These are phyloP conservation scores for Lotmaria passim DNA, from an alignment of 208 protist genomes.

Conservation along the genomic window DNA sequence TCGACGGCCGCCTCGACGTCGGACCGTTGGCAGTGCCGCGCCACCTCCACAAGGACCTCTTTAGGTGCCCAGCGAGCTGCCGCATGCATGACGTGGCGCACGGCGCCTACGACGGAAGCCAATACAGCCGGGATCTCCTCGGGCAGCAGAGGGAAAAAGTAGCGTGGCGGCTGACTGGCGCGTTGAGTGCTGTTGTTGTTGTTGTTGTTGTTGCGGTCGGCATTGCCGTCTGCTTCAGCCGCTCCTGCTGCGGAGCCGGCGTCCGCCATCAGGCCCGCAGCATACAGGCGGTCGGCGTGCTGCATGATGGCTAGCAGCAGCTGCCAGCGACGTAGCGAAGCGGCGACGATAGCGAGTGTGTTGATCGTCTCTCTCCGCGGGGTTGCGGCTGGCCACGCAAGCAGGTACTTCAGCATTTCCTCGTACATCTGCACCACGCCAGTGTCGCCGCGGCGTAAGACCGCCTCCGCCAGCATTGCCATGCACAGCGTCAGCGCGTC, in stretches of 20 bases:
- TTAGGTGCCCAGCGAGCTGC: constrained; percentile 49
- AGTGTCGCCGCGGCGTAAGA: constrained; percentile 24
- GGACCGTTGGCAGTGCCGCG: constrained; percentile 50
- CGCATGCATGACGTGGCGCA: constrained; percentile 75
- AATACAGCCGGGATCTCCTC: constrained; percentile 66
- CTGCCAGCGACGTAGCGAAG: constrained; percentile 54
- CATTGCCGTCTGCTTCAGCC: no score
- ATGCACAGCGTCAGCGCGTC: constrained; percentile 58
- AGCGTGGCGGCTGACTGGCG: constrained; percentile 23
- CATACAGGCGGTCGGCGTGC: constrained; percentile 40
- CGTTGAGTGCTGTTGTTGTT: neutral
- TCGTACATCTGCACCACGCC: constrained; percentile 31
- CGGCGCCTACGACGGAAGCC: constrained; percentile 42
- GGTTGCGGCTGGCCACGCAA: constrained; percentile 44
- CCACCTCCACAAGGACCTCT: constrained; percentile 59
- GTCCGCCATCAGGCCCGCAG: constrained; percentile 10
- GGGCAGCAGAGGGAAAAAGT: constrained; percentile 55
- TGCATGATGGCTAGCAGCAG: constrained; percentile 55
- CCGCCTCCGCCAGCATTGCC: constrained; percentile 46
- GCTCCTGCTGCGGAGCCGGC: neutral
- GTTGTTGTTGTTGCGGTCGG: neutral
- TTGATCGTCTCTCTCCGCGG: constrained; percentile 64
- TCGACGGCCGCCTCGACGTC: constrained; percentile 74
- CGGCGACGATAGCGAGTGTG: constrained; percentile 50
- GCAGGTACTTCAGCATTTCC: constrained; percentile 61